Evolutionary conservation across 352 stramenopile genomes (phyloP).

Genomic region (Phytophthora agathidicida): DNA sequence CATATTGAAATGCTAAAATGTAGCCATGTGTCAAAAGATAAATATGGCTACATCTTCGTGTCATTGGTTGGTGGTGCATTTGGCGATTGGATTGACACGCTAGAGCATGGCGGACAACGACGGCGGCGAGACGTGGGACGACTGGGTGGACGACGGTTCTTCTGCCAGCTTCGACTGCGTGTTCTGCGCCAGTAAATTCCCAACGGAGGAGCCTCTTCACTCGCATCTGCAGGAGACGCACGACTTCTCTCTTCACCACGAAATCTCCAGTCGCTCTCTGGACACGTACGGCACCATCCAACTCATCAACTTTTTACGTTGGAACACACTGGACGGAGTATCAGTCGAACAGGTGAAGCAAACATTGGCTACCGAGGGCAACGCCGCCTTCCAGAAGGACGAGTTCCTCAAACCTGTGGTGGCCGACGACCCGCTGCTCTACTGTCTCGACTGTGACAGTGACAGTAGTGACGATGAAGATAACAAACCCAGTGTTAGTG

Average conservation of each 20-base stretch:
- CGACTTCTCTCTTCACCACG: conserved; percentile 63
- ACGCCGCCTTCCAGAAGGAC: conserved; percentile 62
- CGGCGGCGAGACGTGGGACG: conserved; percentile 76
- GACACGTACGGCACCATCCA: conserved; percentile 85
- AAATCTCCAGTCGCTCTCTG: conserved; percentile 57
- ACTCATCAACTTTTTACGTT: conserved; percentile 78
- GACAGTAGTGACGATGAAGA: conserved; percentile 61
- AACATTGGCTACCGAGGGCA: conserved; percentile 50
- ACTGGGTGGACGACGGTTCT: conserved; percentile 81
- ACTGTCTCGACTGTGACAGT: conserved; percentile 75
- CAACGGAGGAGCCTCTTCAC: conserved; percentile 58
- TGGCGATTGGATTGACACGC: conserved; percentile 12
- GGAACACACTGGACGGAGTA: conserved; percentile 47
- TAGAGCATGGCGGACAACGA: conserved; percentile 27
- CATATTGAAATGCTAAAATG: conserved; percentile 5
- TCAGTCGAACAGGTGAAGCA: conserved; percentile 47
- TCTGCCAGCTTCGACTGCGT: conserved; percentile 64
- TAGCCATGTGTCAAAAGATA: conserved; percentile 32
- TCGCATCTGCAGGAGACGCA: conserved; percentile 60
- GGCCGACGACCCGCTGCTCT: conserved; percentile 80
- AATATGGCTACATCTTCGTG: conserved; percentile 13
- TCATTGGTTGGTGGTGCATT: conserved; percentile 12
- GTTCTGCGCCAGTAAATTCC: conserved; percentile 65
- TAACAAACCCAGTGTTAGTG: conserved; percentile 33
- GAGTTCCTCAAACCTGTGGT: conserved; percentile 81